These are phyloP conservation scores for Stagonosporopsis chrysanthemi DNA, from an alignment of 2,329 filamentous ascomycete genomes.

Conservation along the genomic window DNA sequence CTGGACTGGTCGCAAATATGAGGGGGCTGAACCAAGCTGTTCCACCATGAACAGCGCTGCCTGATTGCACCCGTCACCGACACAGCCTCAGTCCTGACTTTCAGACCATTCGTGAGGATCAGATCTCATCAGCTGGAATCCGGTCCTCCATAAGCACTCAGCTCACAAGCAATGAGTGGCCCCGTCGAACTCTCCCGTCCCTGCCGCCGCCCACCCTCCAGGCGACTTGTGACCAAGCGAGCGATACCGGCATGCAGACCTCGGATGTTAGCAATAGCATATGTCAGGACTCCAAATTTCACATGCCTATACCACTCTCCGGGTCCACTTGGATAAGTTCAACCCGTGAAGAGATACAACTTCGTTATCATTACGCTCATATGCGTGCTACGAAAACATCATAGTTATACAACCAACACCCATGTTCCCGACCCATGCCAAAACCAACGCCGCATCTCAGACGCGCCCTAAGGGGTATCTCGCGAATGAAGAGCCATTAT, in stretches of 20 bases:
- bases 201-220: not conserved
- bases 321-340: not conserved
- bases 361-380: conserved; percentile 9
- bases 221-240: not conserved
- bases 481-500: conserved; percentile 16
- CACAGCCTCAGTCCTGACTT: not conserved
- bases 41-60: not conserved
- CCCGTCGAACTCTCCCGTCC: not conserved
- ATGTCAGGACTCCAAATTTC: not conserved
- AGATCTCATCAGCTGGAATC: not conserved
- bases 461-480: conserved; percentile 24
- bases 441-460: conserved; percentile 17
- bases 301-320: not conserved
- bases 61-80: not conserved
- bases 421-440: not conserved
- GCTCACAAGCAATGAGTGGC: not conserved
- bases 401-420: conserved; percentile 8
- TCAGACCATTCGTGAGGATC: not conserved
- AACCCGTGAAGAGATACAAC: conserved; percentile 1
- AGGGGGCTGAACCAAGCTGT: not conserved
- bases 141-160: not conserved
- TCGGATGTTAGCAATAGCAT: not conserved
- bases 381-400: not conserved
- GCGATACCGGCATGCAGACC: conserved; percentile 1
- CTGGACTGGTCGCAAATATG: too few relatives aligned